Evolutionary conservation across 2,329 filamentous ascomycete genomes (phyloP), one percentile per base, ranked within the genome.

Genomic region (Plenodomus biglobosus): DNA sequence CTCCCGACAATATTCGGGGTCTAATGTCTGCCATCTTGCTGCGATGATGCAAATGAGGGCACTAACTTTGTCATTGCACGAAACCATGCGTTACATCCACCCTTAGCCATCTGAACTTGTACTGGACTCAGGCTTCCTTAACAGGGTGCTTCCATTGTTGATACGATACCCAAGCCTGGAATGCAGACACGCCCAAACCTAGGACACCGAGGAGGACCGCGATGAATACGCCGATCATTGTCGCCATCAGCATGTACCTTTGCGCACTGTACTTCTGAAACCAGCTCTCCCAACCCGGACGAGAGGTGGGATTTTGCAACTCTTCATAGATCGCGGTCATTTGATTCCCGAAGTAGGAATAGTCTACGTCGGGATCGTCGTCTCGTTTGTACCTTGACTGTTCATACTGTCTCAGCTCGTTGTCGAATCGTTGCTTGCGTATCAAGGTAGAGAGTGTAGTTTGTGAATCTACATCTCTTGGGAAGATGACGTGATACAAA

Each of bases 91-190:
- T 24, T 24, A 24, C 22, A 24, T 11, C 11, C 22, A 5, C 6
- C 22, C 11, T 24, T 11, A 24, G 27, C 6, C 3, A 32, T 32
- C 6, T 10, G 13, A 32, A 24, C 2, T 35, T 37, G 1, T n/a
- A 11, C 21, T 19, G 20, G 21, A n/a, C 32, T 48, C 24, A 49
- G 17, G 18, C 2, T 21, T 38, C 21, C 20, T 48, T 50, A 1
- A 51, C 39, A 17, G 66, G 64, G 49, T 70, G 63, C 43, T 71
- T 61, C 68, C 66, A 69, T 24, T 64, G 59, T 51, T 69, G 62
- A 32, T 65, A 69, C 1, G 55, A 47, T 16, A 70, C 53, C 62
- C 62, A 70, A 24, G 68, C 61, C 47, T 70, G 65, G 42, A 64
- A 65, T 8, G 40, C 42, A n/a, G 61, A 55, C 8, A 70, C 40